Conservation (phyloP, 2,329 filamentous ascomycete genomes). For the Coniochaeta ligniaria region DNA sequence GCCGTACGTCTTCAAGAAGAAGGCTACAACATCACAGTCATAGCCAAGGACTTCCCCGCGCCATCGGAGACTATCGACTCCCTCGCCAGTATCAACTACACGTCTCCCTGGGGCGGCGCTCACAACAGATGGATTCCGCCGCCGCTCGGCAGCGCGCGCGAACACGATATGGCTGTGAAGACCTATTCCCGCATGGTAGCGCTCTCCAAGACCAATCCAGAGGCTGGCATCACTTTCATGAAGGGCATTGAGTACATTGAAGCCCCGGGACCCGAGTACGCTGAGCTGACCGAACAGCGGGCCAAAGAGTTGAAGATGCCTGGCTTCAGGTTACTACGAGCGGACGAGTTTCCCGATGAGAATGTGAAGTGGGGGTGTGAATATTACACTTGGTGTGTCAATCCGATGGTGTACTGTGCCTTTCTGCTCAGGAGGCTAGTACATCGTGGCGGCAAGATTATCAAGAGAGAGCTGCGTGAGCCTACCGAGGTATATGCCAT, state of each 20-base stretch:
- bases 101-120: constrained; percentile 51
- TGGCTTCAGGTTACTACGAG: constrained; percentile 28
- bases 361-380: constrained; percentile 37
- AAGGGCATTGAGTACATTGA: constrained; percentile 46
- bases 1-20: constrained; percentile 37
- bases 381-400: constrained; percentile 48
- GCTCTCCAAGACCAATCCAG: constrained; percentile 20
- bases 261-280: constrained; percentile 31
- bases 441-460: constrained; percentile 25
- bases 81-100: constrained; percentile 37
- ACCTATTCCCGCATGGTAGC: constrained; percentile 35
- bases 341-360: constrained; percentile 30
- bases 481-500: constrained; percentile 30
- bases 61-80: constrained; percentile 36
- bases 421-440: constrained; percentile 36
- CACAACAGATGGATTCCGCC: constrained; percentile 46
- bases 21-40: constrained; percentile 31
- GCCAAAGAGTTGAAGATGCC: constrained; percentile 23
- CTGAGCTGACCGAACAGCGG: constrained; percentile 22
- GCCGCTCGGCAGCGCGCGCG: constrained; percentile 19
- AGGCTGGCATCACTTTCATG: constrained; percentile 40
- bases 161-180: constrained; percentile 33
- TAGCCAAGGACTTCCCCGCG: constrained; percentile 39
- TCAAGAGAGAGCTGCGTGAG: constrained; percentile 26
- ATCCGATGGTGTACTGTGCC: constrained; percentile 45